phyloP scores from a whole-genome alignment of 257 asterid genomes.

The Petrea volubilis region DNA sequence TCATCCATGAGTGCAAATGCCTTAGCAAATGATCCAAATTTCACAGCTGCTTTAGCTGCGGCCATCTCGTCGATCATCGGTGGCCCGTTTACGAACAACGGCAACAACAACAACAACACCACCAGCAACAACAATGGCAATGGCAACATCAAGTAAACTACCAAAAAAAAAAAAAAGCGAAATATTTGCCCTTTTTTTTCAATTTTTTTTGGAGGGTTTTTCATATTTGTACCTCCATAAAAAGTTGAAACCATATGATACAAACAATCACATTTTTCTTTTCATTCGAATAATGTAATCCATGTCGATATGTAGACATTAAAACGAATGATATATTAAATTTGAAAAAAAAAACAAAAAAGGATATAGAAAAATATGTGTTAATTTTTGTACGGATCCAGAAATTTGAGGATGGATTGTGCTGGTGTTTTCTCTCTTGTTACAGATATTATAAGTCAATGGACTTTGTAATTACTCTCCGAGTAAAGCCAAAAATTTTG shows the following conservation, averaged over 20 bases:
- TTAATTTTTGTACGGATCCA: conserved; percentile 32
- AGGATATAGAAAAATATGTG: conserved; percentile 2
- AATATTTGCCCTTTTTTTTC: background rate
- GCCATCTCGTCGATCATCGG: conserved; percentile 71
- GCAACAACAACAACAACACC: conserved; percentile 10
- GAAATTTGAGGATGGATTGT: conserved; percentile 33
- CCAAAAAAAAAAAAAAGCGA: background rate
- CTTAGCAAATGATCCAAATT: conserved; percentile 73
- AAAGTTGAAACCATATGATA: background rate
- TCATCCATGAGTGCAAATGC: conserved; percentile 44
- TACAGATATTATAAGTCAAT: conserved; percentile 22
- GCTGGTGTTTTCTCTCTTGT: conserved; percentile 2
- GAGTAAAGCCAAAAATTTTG: conserved; percentile 17
- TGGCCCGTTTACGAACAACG: conserved; percentile 37
- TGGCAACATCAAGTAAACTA: conserved; percentile 15
- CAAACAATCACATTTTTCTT: background rate
- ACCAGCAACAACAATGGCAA: conserved; percentile 29
- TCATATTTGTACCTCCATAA: conserved; percentile 1
- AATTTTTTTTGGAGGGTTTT: conserved; percentile 13
- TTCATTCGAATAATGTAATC: conserved; percentile 26
- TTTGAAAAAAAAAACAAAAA: background rate
- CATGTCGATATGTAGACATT: conserved; percentile 13
- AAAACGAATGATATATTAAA: conserved; percentile 10
- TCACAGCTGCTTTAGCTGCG: conserved; percentile 76
- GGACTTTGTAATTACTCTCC: conserved; percentile 10